Base-by-base conservation (phyloP, 108 stramenopile genomes). In the Tribonema minus region DNA sequence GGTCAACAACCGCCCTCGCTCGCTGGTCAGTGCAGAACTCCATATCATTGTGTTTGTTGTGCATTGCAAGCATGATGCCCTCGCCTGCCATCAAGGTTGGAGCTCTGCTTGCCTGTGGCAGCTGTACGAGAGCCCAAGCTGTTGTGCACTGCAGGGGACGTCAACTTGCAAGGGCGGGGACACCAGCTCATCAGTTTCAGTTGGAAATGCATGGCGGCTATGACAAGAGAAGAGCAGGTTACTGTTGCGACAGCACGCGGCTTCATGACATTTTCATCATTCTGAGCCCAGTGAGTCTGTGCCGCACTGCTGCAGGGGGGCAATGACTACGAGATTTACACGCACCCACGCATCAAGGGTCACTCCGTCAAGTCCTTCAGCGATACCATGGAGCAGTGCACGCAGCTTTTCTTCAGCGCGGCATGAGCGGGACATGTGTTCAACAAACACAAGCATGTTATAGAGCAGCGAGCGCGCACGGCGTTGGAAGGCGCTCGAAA, bases 311-410 rank as follows among this genome's bases (percentile, higher is more conserved):
- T 15, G 67, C 88, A 95, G 79, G 98, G 98, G 28, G 98, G 98
- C 31, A 99, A 99, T 73, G 98, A 99, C 84, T 94, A 87, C 85
- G 98, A 98, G 76, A 97, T 99, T 78, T 98, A 96, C 85, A 76
- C 85, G 37, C 88, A 91, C 30, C 91, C 93, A 67, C 86, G 94
- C 65, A 95, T 93, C 2, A 94, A 92, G 70, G 98, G 97, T 5
- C 97, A 98, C 80, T 93, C 96, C 25, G 96, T 98, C 31, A 94
- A 91, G 3, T 89, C 87, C 54, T 96, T 95, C 0, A 96, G 93
- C 40, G 97, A 99, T 84, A 99, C 98, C 28, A 92, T 90, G 77
- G 80, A 87, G 70, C 93, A 95, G 82, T 95, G 94, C 83, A 92
- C 82, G 27, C 92, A 65, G 59, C 71, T 81, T 34, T 81, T 81